Conservation (phyloP, 805 yeast genomes). For the Gaillardinia entomophila region DNA sequence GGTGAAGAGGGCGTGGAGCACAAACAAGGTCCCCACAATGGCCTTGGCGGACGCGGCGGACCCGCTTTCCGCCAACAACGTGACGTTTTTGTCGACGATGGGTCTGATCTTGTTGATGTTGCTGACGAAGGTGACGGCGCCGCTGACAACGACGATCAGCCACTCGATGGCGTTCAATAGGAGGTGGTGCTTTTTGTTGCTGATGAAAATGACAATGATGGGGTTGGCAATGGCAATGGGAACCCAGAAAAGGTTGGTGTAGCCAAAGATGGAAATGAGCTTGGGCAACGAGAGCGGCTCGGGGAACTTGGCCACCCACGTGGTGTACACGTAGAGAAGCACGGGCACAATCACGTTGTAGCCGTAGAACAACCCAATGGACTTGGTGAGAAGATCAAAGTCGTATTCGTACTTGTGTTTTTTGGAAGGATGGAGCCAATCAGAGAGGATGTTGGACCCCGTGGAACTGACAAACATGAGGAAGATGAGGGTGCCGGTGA, state of each 20-base stretch:
- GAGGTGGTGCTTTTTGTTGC: constrained; percentile 20
- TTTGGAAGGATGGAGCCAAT: constrained; percentile 41
- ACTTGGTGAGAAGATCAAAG: constrained; percentile 59
- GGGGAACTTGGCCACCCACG: constrained; percentile 49
- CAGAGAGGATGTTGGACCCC: constrained; percentile 57
- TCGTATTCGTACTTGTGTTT: constrained; percentile 45
- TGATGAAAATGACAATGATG: constrained; percentile 48
- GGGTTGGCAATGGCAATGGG: constrained; percentile 66
- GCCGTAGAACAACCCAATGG: constrained; percentile 68
- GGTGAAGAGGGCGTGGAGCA: constrained; percentile 54
- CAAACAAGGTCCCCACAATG: constrained; percentile 32
- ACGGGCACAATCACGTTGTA: constrained; percentile 67
- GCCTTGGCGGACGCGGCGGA: constrained; percentile 28
- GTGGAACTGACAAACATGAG: constrained; percentile 72
- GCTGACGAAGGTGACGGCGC: constrained; percentile 53
- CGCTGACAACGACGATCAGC: constrained; percentile 57
- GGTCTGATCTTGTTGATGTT: constrained; percentile 44
- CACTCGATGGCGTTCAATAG: constrained; percentile 53
- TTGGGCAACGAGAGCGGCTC: constrained; percentile 48
- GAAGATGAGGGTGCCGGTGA: constrained; percentile 74
- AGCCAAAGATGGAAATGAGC: constrained; percentile 74
- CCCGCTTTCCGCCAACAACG: constrained; percentile 20
- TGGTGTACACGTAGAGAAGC: constrained; percentile 44
- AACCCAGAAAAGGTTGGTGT: constrained; percentile 80
- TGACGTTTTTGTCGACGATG: constrained; percentile 27